Evolutionary conservation across 2,329 filamentous ascomycete species (phyloP).

Genomic region (Sporothrix protearum): DNA sequence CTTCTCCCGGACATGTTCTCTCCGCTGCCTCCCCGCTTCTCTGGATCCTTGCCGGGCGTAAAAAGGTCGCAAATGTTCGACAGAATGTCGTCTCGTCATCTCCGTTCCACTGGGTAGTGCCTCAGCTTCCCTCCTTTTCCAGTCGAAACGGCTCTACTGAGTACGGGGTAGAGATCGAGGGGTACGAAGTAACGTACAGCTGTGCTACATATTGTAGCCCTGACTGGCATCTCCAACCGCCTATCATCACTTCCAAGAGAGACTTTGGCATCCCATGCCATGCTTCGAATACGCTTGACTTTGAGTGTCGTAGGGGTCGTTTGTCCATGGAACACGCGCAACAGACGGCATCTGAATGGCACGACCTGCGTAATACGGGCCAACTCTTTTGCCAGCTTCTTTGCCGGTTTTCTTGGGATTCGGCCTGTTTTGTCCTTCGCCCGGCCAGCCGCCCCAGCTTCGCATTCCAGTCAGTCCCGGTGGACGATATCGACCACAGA

Average conservation of each 20-base stretch:
- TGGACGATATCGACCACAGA: not conserved
- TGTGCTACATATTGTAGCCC: not conserved
- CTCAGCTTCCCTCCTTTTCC: not conserved
- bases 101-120: not conserved
- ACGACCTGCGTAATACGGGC: conserved; percentile 1
- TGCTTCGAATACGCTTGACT: not conserved
- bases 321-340: not conserved
- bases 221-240: conserved; percentile 2
- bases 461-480: conserved; percentile 11
- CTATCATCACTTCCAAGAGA: not conserved
- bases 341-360: not conserved
- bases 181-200: too few relatives aligned
- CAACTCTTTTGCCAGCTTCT: not conserved
- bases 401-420: not conserved
- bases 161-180: not conserved
- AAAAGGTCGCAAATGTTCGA: not conserved
- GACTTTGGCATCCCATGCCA: not conserved
- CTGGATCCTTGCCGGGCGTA: not conserved
- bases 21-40: not conserved
- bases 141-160: not conserved
- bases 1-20: not conserved
- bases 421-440: not conserved
- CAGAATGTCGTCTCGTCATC: not conserved
- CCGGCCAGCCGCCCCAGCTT: not conserved
- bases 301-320: not conserved